Evolutionary conservation across 2,329 filamentous ascomycete genomes (phyloP).

Genomic region (Shiraia bambusicola): DNA sequence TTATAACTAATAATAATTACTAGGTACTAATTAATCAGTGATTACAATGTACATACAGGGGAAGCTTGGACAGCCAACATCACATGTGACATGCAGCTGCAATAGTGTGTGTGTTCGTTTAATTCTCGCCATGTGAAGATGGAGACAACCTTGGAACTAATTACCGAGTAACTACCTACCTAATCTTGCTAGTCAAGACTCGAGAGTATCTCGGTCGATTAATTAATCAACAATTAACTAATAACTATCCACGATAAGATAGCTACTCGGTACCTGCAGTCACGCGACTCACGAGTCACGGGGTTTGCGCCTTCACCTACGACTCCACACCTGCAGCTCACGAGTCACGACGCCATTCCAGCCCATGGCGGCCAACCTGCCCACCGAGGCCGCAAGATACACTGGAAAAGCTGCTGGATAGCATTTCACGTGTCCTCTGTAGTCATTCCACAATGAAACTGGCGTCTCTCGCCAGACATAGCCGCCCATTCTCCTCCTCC

Average conservation of each 20-base stretch:
- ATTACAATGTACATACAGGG: too few relatives aligned
- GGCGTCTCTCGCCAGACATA: slow-evolving; percentile 11
- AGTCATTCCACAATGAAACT: slow-evolving; percentile 20
- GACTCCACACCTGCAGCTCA: too few relatives aligned
- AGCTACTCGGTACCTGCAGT: too few relatives aligned
- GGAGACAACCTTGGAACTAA: too few relatives aligned
- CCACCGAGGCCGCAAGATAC: slow-evolving; percentile 11
- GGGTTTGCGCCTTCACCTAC: not conserved
- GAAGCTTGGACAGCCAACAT: too few relatives aligned
- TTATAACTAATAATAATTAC: too few relatives aligned
- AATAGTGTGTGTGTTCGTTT: too few relatives aligned
- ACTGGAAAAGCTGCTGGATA: slow-evolving; percentile 5
- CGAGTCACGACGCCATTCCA: slow-evolving; percentile 5
- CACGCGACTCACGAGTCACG: not conserved
- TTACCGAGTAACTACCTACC: too few relatives aligned
- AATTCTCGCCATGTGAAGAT: slow-evolving; percentile 11
- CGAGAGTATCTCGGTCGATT: slow-evolving; percentile 12
- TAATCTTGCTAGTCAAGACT: not conserved
- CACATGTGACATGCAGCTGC: too few relatives aligned
- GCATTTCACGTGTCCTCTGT: not conserved
- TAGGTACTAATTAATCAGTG: too few relatives aligned
- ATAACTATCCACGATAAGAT: too few relatives aligned
- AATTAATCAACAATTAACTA: too few relatives aligned
- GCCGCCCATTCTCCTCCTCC: slow-evolving; percentile 31
- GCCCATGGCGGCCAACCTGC: slow-evolving; percentile 16